phyloP scores from a whole-genome alignment of 2,329 filamentous ascomycete genomes.

The Delphinella strobiligena region DNA sequence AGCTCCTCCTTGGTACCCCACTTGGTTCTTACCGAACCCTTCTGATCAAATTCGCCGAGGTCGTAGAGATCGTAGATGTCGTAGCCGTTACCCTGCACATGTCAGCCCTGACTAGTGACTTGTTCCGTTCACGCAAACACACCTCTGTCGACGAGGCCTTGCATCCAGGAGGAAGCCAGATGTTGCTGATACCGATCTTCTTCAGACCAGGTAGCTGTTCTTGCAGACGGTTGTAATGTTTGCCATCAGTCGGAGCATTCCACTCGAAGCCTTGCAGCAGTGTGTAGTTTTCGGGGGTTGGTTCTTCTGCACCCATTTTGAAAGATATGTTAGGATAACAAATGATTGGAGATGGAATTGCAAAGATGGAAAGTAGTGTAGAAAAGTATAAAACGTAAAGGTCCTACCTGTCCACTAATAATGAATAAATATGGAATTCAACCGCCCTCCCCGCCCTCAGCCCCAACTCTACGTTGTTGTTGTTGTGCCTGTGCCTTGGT shows the following conservation, averaged over 20 bases:
- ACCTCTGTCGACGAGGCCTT: slow-evolving; percentile 43
- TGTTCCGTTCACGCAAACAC: too few relatives aligned
- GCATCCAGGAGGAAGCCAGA: slow-evolving; percentile 59
- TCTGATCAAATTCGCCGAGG: slow-evolving; percentile 56
- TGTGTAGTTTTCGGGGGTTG: slow-evolving; percentile 25
- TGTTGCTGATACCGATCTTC: slow-evolving; percentile 46
- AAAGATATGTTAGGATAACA: background rate
- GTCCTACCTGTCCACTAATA: too few relatives aligned
- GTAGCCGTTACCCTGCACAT: slow-evolving; percentile 50
- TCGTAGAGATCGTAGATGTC: slow-evolving; percentile 46
- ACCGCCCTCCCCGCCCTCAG: too few relatives aligned
- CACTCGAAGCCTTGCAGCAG: slow-evolving; percentile 62
- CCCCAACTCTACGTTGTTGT: too few relatives aligned
- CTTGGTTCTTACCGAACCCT: slow-evolving; percentile 49
- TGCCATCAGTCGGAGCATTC: slow-evolving; percentile 51
- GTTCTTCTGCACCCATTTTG: slow-evolving; percentile 9
- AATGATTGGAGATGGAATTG: background rate
- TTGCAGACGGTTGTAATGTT: slow-evolving; percentile 49
- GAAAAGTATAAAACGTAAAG: too few relatives aligned
- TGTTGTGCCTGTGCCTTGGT: too few relatives aligned
- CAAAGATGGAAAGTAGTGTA: background rate
- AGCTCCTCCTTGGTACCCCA: slow-evolving; percentile 56
- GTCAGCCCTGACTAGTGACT: too few relatives aligned
- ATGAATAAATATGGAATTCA: too few relatives aligned
- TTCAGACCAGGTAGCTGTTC: slow-evolving; percentile 42